phyloP scores from a whole-genome alignment of 768 basidiomycete species.

The Gloeostereum incarnatum region DNA sequence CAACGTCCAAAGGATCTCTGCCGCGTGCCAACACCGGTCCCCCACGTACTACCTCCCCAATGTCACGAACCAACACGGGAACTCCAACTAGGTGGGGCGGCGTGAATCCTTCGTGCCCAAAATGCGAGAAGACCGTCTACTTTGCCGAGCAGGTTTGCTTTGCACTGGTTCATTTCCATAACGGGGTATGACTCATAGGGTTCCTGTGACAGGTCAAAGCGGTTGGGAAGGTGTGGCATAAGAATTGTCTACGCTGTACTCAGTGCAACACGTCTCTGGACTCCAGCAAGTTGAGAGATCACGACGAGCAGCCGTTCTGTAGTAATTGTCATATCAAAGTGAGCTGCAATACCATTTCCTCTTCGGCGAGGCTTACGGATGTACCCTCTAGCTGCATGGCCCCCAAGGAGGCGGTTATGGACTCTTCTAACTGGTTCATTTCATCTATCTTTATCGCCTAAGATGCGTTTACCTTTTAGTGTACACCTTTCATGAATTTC shows the following conservation, averaged over 20 bases:
- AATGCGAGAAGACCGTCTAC: slow-evolving; percentile 70
- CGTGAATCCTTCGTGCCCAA: slow-evolving; percentile 54
- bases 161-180: background rate
- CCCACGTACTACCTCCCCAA: slow-evolving; percentile 23
- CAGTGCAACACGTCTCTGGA: slow-evolving; percentile 65
- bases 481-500: too few species aligned
- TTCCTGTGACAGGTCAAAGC: slow-evolving; percentile 60
- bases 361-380: background rate
- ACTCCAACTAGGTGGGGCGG: slow-evolving; percentile 43
- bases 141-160: slow-evolving; percentile 69
- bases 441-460: too few species aligned
- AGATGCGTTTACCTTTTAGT: too few species aligned
- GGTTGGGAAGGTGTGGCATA: slow-evolving; percentile 74
- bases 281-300: slow-evolving; percentile 64
- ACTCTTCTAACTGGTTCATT: too few species aligned
- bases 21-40: slow-evolving; percentile 19
- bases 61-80: slow-evolving; percentile 11
- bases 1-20: slow-evolving; percentile 9
- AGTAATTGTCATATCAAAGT: slow-evolving; percentile 68
- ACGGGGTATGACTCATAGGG: slow-evolving; percentile 4
- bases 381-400: slow-evolving; percentile 48
- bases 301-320: slow-evolving; percentile 66
- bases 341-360: slow-evolving; percentile 7
- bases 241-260: slow-evolving; percentile 66
- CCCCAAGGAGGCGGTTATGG: slow-evolving; percentile 71